These are phyloP conservation scores for Tillandsia leiboldiana DNA, from an alignment of 176 grass and related monocot species.

Conservation along the genomic window DNA sequence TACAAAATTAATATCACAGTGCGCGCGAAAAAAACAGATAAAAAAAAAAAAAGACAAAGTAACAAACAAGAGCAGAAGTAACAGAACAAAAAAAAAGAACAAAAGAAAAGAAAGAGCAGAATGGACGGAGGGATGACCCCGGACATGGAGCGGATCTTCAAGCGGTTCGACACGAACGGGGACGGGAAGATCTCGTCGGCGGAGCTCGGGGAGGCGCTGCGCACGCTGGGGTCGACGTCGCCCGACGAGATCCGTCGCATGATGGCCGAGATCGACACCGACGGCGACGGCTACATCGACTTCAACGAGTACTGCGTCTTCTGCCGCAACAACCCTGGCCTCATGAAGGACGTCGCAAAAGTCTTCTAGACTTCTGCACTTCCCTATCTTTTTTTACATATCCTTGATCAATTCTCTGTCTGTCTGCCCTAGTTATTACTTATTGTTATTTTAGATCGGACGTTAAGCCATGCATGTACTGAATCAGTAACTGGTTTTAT, in stretches of 20 bases:
- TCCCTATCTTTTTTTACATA: no score
- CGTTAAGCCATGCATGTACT: no score
- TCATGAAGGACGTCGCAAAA: slow-evolving; percentile 91
- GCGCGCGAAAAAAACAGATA: no score
- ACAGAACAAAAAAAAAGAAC: no score
- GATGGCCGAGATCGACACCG: slow-evolving; percentile 90
- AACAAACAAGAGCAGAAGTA: no score
- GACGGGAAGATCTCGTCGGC: slow-evolving; percentile 79
- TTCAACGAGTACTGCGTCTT: slow-evolving; percentile 75
- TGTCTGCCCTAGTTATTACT: no score
- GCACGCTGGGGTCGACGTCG: slow-evolving; percentile 63
- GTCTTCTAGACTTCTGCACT: slow-evolving; percentile 30
- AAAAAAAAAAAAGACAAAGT: no score
- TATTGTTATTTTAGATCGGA: no score
- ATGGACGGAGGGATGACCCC: slow-evolving; percentile 11
- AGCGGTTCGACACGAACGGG: slow-evolving; percentile 67
- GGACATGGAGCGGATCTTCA: slow-evolving; percentile 86
- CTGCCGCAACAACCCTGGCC: slow-evolving; percentile 74
- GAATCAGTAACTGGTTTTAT: no score
- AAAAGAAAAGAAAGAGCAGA: no score
- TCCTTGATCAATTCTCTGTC: no score
- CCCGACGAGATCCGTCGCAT: slow-evolving; percentile 77
- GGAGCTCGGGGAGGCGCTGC: slow-evolving; percentile 67
- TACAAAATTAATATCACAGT: no score
- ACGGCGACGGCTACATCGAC: slow-evolving; percentile 79